A percentile compares a stretch with the other conserved stretches of the same genome.
These are phyloP conservation scores for Geranium incanum DNA, from an alignment of 441 rosid species.

Conservation along the genomic window DNA sequence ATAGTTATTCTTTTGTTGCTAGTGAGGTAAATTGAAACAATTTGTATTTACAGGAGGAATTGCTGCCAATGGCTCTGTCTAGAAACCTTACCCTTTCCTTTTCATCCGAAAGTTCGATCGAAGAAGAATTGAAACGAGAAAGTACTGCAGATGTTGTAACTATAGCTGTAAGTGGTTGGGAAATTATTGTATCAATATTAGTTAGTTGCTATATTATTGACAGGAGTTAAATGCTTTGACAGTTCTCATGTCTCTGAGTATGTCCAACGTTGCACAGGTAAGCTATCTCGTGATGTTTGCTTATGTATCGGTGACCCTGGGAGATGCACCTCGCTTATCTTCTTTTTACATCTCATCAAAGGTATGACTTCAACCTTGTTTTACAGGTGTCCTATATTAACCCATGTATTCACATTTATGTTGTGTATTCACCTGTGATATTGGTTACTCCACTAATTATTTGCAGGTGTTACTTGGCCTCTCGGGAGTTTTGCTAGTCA, in stretches of 20 bases:
- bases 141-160: slow-evolving; percentile 68
- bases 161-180: slow-evolving; percentile 39
- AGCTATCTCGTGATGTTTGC: slow-evolving; percentile 75
- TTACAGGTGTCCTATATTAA: not conserved
- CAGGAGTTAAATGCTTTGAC: not conserved
- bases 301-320: slow-evolving; percentile 58
- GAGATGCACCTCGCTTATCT: slow-evolving; percentile 45
- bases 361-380: slow-evolving; percentile 28
- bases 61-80: slow-evolving; percentile 47
- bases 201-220: not conserved
- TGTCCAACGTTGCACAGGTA: slow-evolving; percentile 29
- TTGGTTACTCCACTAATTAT: slow-evolving; percentile 10
- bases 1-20: not conserved
- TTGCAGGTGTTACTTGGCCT: slow-evolving; percentile 62
- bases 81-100: slow-evolving; percentile 60
- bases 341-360: slow-evolving; percentile 55
- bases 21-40: not conserved
- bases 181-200: slow-evolving; percentile 6
- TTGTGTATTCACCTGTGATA: not conserved
- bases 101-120: slow-evolving; percentile 76
- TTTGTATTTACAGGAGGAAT: slow-evolving; percentile 44
- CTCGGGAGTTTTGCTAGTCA: slow-evolving; percentile 64
- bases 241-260: not conserved
- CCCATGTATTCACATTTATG: not conserved
- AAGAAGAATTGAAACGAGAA: slow-evolving; percentile 73